Base-by-base conservation (phyloP, 2,329 filamentous ascomycete genomes). In the Mollisia scopiformis region DNA sequence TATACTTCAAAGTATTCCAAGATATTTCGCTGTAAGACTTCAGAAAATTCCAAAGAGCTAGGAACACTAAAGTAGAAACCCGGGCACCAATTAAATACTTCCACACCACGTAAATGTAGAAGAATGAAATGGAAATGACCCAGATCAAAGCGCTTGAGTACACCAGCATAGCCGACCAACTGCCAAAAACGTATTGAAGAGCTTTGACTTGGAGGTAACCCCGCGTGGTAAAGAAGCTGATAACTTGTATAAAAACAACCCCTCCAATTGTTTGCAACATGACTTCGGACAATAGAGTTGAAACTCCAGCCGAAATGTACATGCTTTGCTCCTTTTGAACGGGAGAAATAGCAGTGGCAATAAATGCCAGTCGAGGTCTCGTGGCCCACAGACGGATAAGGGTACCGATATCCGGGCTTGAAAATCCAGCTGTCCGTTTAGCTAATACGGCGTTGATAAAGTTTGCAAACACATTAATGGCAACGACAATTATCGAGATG, bases 401-500 rank as follows among this genome's bases (percentile, higher is more conserved):
- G n/a, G 55, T 57, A 10, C 30, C 30, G 49, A 33, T 37, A 51
- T 37, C 10, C 14, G 31, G 46, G 21, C 25, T 14, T 25, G 41
- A 39, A 25, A 39, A 55, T 2, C 25, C 30, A 21, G 55, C 7
- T 27, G 19, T 50, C 13, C 28, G 31, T 43, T 39, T 57, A 10
- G 39, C 30, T n/a, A 57, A 31, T 23, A 49, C 28, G 7, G 55
- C 46, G 41, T 49, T 57, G 55, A 49, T 30, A 16, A 55, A 55
- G 19, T 31, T 46, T 33, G 53, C 53, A 11, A 55, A 31, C 8
- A 47, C 14, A 30, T 33, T 47, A 21, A 55, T 37, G 2, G 37
- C 16, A 14, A 30, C 53, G 27, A 55, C 27, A n/a, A 55, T 25
- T 16, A 55, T 43, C 23, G 37, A 30, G 6, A 55, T 19, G 31